Base-by-base conservation (phyloP, 352 stramenopile genomes). In the Globisporangium mamillatum region DNA sequence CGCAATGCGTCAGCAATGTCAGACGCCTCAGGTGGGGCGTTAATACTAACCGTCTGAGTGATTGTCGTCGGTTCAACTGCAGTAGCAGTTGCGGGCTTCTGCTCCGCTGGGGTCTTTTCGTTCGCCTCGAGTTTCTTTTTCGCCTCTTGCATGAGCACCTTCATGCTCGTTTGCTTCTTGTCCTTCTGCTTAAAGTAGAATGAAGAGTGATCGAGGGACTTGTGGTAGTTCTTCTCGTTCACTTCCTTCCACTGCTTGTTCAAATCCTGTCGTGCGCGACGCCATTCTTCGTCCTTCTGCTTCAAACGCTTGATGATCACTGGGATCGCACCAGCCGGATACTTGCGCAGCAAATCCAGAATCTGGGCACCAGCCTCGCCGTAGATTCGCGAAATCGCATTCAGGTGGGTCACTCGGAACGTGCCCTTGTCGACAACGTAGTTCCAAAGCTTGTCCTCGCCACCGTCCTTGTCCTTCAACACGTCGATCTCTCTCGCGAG, bases 111-210 rank as follows among this genome's bases (percentile, higher is more conserved):
- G 18, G 68, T 34, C 63, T 93, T 90, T 36, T 93, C 83, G 46
- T 83, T 77, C 32, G 73, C 69, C 52, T 93, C 87, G 4, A 94
- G 67, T 63, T 92, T 90, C 76, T 94, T 94, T 74, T 94, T 95
- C 2, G 86, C 89, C 54, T 95, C 82, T 53, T 90, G 82, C 29
- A 98, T 71, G 44, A 99, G 80, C 58, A 91, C 93, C 74, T 99
- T 98, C 68, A 97, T 95, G 58, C 90, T 98, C 38, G 94, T 98
- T 20, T 94, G 90, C 71, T 98, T 98, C 84, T 99, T 99, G 77
- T 99, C 98, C 64, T 94, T 97, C 58, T 98, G 94, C 75, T 98
- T 97, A 80, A 99, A 99, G 75, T 99, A 99, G 66, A 99, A 98
- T 36, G 95, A 98, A 27, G 97, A 98, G 77, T 99, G 97, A 75